Base-by-base conservation (phyloP, 2,329 filamentous ascomycete genomes). In the Fusarium torreyae region DNA sequence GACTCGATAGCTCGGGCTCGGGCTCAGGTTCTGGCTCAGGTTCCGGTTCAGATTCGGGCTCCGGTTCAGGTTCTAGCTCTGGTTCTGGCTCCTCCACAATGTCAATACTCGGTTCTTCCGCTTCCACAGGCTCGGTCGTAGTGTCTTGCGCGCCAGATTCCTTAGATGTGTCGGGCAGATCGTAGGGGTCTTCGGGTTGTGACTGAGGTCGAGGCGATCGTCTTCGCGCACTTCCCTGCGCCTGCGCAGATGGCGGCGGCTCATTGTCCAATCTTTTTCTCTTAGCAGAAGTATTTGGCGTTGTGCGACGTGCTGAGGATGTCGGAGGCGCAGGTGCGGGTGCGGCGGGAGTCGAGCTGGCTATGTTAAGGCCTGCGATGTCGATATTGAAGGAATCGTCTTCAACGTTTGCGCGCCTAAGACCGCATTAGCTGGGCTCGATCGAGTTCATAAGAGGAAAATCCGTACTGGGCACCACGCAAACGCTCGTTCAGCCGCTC, bases 401-500 rank as follows among this genome's bases (percentile, higher is more conserved):
- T 67, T 83, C 86, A 15, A 91, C 81, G 74, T 89, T 85, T 59
- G 87, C 84, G 70, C 84, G 84, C 70, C 85, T 88, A 7, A 1
- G 17, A 43, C 26, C 45, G 69, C 34, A 48, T 60, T 44, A 63
- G 50, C 26, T 42, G 39, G 17, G 2, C 3, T 2, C 4, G 0
- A 15, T n/a, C 2, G 3, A 5, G 5, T 0, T 18, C 3, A 3
- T 3, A 11, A 11, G 7, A 3, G 1, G 17, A 31, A 11, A 15
- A 3, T 14, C 77, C 86, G 69, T 82, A 89, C 88, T 88, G 87
- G 42, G 88, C 88, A 65, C 89, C 89, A 66, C 89, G 88, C 76
- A 91, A 86, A 75, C 89, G 88, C 80, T 89, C 85, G 67, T 88
- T 87, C 81, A 90, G 84, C 74, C 88, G 87, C 76, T 89, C 87